Conservation (phyloP, 2,329 filamentous ascomycete genomes). For the Clarireedia sp. region DNA sequence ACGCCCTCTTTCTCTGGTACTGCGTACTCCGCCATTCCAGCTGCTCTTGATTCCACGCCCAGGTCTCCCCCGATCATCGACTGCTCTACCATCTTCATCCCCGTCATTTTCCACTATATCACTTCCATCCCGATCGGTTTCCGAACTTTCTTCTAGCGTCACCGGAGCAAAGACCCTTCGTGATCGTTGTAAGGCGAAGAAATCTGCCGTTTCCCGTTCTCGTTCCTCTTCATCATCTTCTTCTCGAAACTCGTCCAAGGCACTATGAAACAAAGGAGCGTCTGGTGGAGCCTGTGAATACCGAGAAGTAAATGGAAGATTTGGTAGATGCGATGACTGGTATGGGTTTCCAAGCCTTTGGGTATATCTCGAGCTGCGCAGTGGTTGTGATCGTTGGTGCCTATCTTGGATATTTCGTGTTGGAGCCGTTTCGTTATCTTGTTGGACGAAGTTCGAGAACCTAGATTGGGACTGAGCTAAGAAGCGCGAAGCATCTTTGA, state of each 20-base stretch:
- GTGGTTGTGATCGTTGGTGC: constrained; percentile 23
- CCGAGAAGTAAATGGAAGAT: constrained; percentile 73
- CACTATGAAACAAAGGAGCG: constrained; percentile 90
- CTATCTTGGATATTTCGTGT: constrained; percentile 30
- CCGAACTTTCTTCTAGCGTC: constrained; percentile 76
- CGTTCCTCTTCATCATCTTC: constrained; percentile 90
- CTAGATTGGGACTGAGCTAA: constrained; percentile 93
- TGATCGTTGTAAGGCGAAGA: constrained; percentile 84
- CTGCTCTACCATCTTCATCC: constrained; percentile 38
- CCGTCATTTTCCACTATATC: constrained; percentile 45
- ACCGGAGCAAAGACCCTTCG: constrained; percentile 80
- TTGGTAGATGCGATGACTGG: constrained; percentile 64
- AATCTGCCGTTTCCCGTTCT: constrained; percentile 85
- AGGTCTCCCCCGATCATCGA: constrained; percentile 37
- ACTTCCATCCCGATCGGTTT: constrained; percentile 66
- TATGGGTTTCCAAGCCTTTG: constrained; percentile 63
- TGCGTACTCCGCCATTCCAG: constrained; percentile 44
- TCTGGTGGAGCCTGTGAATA: constrained; percentile 60
- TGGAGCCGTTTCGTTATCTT: constrained; percentile 33
- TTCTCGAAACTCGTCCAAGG: constrained; percentile 82
- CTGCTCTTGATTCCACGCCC: constrained; percentile 51
- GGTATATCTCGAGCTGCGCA: constrained; percentile 21
- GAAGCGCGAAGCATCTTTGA: constrained; percentile 85
- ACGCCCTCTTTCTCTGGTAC: constrained; percentile 23
- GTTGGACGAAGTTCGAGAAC: constrained; percentile 63